Percentiles rank a stretch among this genome's conserved stretches.
Evolutionary conservation across 1,284 basidiomycete genomes (phyloP).

Genomic region (Leucocoprinus gongylophorus): DNA sequence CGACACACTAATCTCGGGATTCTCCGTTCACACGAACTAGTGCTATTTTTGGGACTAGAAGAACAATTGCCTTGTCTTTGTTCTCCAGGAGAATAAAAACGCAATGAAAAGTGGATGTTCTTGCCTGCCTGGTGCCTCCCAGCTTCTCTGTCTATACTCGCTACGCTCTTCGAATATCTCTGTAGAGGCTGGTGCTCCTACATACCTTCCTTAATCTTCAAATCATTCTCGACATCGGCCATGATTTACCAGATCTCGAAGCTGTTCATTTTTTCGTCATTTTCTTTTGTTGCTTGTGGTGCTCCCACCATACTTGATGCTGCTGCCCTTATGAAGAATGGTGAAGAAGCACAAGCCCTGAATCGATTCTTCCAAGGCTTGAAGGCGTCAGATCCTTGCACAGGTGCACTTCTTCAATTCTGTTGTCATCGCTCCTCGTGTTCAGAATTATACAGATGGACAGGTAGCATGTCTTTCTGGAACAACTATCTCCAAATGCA

Average conservation of each 20-base stretch:
- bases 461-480: constrained; percentile 37
- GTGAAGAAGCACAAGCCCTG: constrained; percentile 41
- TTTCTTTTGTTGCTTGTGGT: constrained; percentile 20
- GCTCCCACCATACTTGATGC: constrained; percentile 34
- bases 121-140: constrained; percentile 11
- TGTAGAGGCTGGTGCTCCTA: constrained; percentile 6
- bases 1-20: constrained; percentile 19
- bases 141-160: constrained; percentile 10
- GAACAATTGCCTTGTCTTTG: neutral
- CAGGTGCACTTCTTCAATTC: constrained; percentile 27
- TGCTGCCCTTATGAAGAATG: constrained; percentile 38
- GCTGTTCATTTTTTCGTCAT: constrained; percentile 15
- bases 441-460: constrained; percentile 26
- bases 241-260: constrained; percentile 16
- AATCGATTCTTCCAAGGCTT: constrained; percentile 39
- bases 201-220: constrained; percentile 4
- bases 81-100: constrained; percentile 6
- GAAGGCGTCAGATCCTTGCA: constrained; percentile 36
- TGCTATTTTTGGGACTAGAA: neutral
- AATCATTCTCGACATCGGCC: constrained; percentile 8
- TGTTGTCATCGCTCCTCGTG: neutral
- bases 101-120: neutral
- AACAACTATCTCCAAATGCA: constrained; percentile 35
- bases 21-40: constrained; percentile 21
- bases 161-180: constrained; percentile 2